Base-by-base conservation (phyloP, 2,329 filamentous ascomycete species). In the Xylaria multiplex region DNA sequence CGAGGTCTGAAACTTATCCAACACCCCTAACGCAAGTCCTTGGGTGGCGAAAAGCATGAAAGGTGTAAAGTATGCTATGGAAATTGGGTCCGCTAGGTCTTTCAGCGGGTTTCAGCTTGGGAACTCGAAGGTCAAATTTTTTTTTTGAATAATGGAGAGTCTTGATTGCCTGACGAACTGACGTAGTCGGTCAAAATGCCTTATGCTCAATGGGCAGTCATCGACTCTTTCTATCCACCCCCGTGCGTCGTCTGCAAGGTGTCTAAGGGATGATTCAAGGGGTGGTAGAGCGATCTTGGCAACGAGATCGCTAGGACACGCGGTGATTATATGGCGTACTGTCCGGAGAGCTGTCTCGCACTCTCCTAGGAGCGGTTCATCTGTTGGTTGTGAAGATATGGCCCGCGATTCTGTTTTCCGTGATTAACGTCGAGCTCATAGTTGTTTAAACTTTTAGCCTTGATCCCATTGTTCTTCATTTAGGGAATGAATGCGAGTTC, bases 131-230 rank as follows among this genome's bases (percentile, higher is more conserved):
- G 30, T 24, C 42, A 40, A 58, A 19, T 14, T 56, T 50, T 3
- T 22, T 5, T 3, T 43, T 32, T 56, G 24, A 43, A 60, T 60
- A 24, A 59, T 60, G 42, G 56, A 43, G 43, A 45, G 35, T 19
- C 22, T 60, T 32, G 62, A 56, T 16, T 52, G 53, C 13, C 16
- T 49, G 7, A 57, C 42, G 43, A 64, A 55, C 16, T 27, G 40
- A n/a, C 56, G n/a, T 19, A 59, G 50, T 35, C 42, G 32, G 27
- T 56, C 49, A 35, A 49, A 55, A 27, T 55, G 56, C 42, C 56
- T 42, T 11, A 13, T 43, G 24, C 22, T 49, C 11, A 40, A 22
- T 19, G 8, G 42, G 11, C 24, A 43, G 16, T 48, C 24, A 14
- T 46, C 24, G 3, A 40, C 22, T 7, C 35, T 13, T 30, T 37